Evolutionary conservation across 1,284 basidiomycete species (phyloP).

Genomic region (Ustilago trichophora): DNA sequence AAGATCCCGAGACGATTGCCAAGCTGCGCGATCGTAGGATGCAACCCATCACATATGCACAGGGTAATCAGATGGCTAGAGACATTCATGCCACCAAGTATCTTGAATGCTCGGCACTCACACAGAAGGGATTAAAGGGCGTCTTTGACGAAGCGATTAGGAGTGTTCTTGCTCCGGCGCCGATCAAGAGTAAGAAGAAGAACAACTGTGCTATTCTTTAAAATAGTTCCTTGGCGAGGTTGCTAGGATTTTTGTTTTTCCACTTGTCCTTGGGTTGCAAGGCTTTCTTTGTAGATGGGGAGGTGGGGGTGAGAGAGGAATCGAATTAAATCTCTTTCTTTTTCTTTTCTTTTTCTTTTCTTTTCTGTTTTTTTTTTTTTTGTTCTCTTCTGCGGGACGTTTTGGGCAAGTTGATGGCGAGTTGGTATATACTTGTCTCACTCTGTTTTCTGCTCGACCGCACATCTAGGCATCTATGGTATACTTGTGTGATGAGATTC

Average conservation of each 20-base stretch:
- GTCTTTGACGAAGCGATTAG: conserved; percentile 66
- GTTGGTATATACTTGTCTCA: conserved; percentile 1
- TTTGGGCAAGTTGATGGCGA: conserved; percentile 1
- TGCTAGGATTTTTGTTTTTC: too few species aligned
- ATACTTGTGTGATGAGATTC: too few species aligned
- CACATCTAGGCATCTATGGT: too few species aligned
- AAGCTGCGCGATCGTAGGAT: conserved; percentile 93
- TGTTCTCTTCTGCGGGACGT: too few species aligned
- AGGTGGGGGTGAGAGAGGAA: not conserved
- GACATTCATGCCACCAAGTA: conserved; percentile 92
- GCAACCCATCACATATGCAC: conserved; percentile 88
- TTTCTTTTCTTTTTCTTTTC: not conserved
- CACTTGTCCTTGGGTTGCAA: too few species aligned
- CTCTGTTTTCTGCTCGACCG: not conserved
- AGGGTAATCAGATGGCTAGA: conserved; percentile 88
- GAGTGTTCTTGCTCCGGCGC: conserved; percentile 60
- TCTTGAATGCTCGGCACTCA: conserved; percentile 94
- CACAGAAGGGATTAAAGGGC: conserved; percentile 79
- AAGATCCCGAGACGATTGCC: conserved; percentile 88
- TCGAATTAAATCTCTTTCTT: not conserved
- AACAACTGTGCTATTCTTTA: conserved; percentile 64
- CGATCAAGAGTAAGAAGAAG: conserved; percentile 62
- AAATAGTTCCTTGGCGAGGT: too few species aligned
- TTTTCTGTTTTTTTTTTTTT: too few species aligned
- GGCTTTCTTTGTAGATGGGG: too few species aligned